phyloP scores from a whole-genome alignment of 805 yeast genomes.

The Ogataea salicorniae region DNA sequence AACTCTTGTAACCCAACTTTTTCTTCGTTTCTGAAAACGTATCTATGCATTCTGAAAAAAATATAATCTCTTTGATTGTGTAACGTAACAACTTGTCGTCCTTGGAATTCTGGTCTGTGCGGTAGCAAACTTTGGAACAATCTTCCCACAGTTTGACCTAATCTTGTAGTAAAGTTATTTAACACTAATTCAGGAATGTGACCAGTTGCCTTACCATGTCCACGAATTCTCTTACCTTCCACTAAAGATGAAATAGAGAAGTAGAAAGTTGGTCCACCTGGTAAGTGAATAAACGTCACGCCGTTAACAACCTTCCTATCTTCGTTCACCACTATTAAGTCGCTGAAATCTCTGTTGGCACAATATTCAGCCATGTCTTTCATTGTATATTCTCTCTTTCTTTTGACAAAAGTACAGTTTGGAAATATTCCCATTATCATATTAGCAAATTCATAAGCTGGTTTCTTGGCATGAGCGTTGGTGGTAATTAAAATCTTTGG shows the following conservation, averaged over 20 bases:
- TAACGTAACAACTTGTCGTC: slow-evolving; percentile 91
- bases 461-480: slow-evolving; percentile 75
- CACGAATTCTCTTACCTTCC: slow-evolving; percentile 68
- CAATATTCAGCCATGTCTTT: slow-evolving; percentile 84
- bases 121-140: slow-evolving; percentile 91
- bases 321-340: slow-evolving; percentile 84
- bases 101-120: slow-evolving; percentile 87
- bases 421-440: slow-evolving; percentile 80
- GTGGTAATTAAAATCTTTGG: slow-evolving; percentile 93
- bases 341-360: slow-evolving; percentile 79
- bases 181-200: slow-evolving; percentile 90
- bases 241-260: slow-evolving; percentile 76
- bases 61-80: slow-evolving; percentile 96
- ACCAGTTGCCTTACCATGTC: slow-evolving; percentile 87
- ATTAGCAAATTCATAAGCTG: slow-evolving; percentile 88
- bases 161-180: slow-evolving; percentile 86
- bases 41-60: slow-evolving; percentile 93
- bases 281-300: slow-evolving; percentile 86
- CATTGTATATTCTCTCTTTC: slow-evolving; percentile 79
- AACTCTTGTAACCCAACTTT: slow-evolving; percentile 92
- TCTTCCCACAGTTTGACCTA: slow-evolving; percentile 91
- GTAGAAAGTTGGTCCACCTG: slow-evolving; percentile 93
- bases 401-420: slow-evolving; percentile 76
- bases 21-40: slow-evolving; percentile 82
- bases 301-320: slow-evolving; percentile 92